Percentiles rank a stretch among this genome's conserved stretches.
Evolutionary conservation across 139 green algal species (phyloP).

Genomic region (Dunaliella sp.): DNA sequence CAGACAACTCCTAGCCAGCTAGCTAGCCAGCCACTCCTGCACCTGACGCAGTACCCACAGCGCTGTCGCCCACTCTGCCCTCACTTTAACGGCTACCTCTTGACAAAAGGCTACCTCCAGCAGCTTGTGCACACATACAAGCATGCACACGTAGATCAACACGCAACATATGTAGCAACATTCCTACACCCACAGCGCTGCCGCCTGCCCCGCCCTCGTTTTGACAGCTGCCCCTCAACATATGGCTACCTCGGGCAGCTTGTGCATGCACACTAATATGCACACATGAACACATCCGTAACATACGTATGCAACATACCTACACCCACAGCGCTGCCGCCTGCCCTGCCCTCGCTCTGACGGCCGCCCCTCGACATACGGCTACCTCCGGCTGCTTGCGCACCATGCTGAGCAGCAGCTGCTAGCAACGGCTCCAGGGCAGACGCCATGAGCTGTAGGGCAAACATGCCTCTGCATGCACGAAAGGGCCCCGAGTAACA

Average conservation of each 20-base stretch:
- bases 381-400: not conserved
- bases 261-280: not conserved
- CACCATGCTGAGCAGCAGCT: not conserved
- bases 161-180: not conserved
- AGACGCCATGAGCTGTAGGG: not conserved
- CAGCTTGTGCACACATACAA: no score
- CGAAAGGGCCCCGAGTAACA: not conserved
- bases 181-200: not conserved
- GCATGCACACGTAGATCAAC: not conserved
- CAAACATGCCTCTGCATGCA: not conserved
- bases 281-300: not conserved
- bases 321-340: not conserved
- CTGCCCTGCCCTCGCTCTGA: not conserved
- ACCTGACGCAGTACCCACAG: no score
- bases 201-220: not conserved
- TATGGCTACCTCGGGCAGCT: not conserved
- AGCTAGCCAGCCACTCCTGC: no score
- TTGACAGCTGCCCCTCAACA: not conserved
- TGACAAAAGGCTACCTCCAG: no score
- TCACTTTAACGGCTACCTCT: no score
- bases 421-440: not conserved
- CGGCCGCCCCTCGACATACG: not conserved
- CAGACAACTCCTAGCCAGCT: no score
- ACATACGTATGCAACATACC: not conserved
- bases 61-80: no score